These are phyloP conservation scores for Colletotrichum camelliae DNA, from an alignment of 2,329 filamentous ascomycete genomes.

Conservation along the genomic window DNA sequence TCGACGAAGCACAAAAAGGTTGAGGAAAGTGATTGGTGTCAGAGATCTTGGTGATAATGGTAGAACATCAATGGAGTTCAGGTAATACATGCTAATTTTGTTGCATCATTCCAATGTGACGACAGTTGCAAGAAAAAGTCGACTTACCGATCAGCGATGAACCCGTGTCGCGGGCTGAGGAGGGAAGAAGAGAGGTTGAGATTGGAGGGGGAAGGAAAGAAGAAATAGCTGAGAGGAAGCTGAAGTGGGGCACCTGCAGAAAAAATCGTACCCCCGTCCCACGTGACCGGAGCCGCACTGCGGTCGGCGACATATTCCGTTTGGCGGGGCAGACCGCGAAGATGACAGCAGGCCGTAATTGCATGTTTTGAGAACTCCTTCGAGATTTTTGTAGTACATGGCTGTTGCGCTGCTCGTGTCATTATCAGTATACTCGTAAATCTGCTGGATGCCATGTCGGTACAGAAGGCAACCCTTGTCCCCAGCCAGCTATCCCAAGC, in stretches of 20 bases:
- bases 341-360: not conserved
- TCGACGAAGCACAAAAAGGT: slow-evolving; percentile 6
- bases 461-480: not conserved
- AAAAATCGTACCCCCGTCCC: not conserved
- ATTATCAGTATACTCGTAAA: not conserved
- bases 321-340: not conserved
- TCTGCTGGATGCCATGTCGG: not conserved
- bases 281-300: not conserved
- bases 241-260: not conserved
- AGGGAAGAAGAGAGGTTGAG: not conserved
- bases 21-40: slow-evolving; percentile 43
- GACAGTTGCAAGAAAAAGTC: slow-evolving; percentile 26
- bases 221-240: not conserved
- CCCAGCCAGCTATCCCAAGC: not conserved
- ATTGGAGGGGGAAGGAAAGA: not conserved
- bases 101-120: slow-evolving; percentile 53
- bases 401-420: not conserved
- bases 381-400: not conserved
- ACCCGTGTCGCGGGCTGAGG: slow-evolving; percentile 3
- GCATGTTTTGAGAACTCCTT: not conserved
- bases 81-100: slow-evolving; percentile 63
- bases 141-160: slow-evolving; percentile 1
- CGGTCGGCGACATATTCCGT: not conserved
- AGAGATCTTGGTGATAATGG: slow-evolving; percentile 77
- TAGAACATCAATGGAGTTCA: slow-evolving; percentile 61